Conservation (phyloP, 1,139 yeast genomes). For the Hyphopichia buzzinii region DNA sequence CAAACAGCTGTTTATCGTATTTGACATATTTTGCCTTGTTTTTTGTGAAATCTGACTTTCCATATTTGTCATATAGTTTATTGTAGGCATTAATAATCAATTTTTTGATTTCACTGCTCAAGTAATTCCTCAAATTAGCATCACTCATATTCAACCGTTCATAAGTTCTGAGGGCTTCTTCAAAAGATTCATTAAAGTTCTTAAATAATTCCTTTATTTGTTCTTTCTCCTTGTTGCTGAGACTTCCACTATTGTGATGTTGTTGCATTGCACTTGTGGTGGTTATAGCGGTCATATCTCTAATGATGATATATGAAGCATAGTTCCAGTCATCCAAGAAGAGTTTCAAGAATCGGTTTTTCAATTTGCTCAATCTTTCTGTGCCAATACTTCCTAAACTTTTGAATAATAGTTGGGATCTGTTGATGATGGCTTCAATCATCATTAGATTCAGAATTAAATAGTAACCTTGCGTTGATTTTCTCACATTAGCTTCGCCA, state of each 20-base stretch:
- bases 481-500: slow-evolving; percentile 27
- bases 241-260: slow-evolving; percentile 26
- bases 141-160: slow-evolving; percentile 67
- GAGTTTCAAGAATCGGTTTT: slow-evolving; percentile 71
- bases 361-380: slow-evolving; percentile 64
- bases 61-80: slow-evolving; percentile 76
- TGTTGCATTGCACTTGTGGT: slow-evolving; percentile 25
- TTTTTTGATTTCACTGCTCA: slow-evolving; percentile 64
- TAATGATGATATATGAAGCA: slow-evolving; percentile 68
- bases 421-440: slow-evolving; percentile 69
- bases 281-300: slow-evolving; percentile 63
- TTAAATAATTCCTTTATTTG: slow-evolving; percentile 82
- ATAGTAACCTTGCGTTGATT: slow-evolving; percentile 65
- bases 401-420: slow-evolving; percentile 50
- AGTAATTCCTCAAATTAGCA: slow-evolving; percentile 55
- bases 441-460: slow-evolving; percentile 70
- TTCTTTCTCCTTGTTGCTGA: slow-evolving; percentile 72
- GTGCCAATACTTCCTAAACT: slow-evolving; percentile 65
- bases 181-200: slow-evolving; percentile 80
- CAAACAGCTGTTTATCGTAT: slow-evolving; percentile 64
- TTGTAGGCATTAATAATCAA: slow-evolving; percentile 80
- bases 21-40: slow-evolving; percentile 71
- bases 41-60: slow-evolving; percentile 69
- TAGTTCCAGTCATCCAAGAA: slow-evolving; percentile 84
- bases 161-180: slow-evolving; percentile 64